Percentiles rank a stretch among this genome's conserved stretches.
Conservation (phyloP, 2,329 filamentous ascomycete species). For the Penicillium sp. region DNA sequence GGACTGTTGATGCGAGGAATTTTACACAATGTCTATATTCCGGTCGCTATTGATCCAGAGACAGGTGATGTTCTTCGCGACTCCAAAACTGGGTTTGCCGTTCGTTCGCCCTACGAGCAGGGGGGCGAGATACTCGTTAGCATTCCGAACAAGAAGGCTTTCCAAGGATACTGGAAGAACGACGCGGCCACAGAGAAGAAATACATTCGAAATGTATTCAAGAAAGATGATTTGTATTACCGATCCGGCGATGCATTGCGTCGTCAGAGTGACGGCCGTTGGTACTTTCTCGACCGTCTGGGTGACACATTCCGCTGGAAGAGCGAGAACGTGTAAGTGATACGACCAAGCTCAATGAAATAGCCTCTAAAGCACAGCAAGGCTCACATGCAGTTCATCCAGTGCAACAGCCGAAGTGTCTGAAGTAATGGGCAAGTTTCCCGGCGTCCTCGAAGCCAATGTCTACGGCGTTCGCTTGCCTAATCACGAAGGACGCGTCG, state of each 20-base stretch:
- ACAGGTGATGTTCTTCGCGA: conserved; percentile 66
- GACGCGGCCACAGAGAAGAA: conserved; percentile 65
- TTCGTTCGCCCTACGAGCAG: conserved; percentile 60
- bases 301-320: conserved; percentile 77
- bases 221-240: conserved; percentile 66
- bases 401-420: conserved; percentile 62
- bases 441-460: conserved; percentile 62
- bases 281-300: conserved; percentile 68
- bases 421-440: conserved; percentile 59
- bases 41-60: conserved; percentile 66
- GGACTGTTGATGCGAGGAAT: conserved; percentile 58
- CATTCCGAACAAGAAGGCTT: conserved; percentile 56
- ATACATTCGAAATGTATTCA: conserved; percentile 62
- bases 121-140: conserved; percentile 75
- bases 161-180: conserved; percentile 69
- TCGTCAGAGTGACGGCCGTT: conserved; percentile 60
- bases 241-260: conserved; percentile 66
- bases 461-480: conserved; percentile 68
- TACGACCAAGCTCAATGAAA: background rate
- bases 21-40: conserved; percentile 57
- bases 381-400: background rate
- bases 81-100: conserved; percentile 65
- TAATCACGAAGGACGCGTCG: conserved; percentile 65
- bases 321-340: conserved; percentile 60
- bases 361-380: background rate